A percentile compares a stretch with the other conserved stretches of the same genome.
These are phyloP conservation scores for Alternaria ethzedia DNA, from an alignment of 2,329 filamentous ascomycete species.

Conservation along the genomic window DNA sequence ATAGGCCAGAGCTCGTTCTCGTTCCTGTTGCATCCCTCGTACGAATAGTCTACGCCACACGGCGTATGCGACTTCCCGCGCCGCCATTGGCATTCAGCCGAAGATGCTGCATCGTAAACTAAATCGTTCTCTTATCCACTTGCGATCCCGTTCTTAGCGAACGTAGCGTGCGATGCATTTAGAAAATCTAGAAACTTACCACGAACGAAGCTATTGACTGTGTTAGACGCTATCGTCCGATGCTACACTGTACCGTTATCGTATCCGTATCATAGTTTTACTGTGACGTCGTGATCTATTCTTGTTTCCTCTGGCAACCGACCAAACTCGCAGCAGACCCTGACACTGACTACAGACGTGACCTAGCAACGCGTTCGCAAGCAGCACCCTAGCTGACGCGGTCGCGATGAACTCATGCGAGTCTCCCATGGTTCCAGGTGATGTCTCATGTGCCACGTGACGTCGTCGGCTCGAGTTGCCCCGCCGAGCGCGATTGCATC, in stretches of 20 bases:
- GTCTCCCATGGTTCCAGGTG: neutral
- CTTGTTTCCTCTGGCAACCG: neutral
- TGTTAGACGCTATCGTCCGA: constrained; percentile 4
- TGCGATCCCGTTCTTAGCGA: constrained; percentile 3
- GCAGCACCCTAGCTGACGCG: neutral
- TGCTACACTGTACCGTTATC: neutral
- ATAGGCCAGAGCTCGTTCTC: neutral
- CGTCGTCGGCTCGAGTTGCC: constrained; percentile 17
- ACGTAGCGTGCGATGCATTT: neutral
- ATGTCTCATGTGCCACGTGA: constrained; percentile 14
- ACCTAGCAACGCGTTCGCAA: neutral
- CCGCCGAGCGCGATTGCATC: constrained; percentile 26
- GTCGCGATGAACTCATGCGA: neutral
- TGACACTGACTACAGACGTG: neutral
- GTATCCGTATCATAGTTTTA: neutral
- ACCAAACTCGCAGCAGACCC: neutral
- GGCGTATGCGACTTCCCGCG: neutral
- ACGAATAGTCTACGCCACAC: neutral
- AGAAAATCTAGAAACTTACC: neutral
- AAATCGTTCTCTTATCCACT: neutral
- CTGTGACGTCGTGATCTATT: constrained; percentile 9
- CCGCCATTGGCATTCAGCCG: neutral
- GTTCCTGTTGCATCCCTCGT: neutral
- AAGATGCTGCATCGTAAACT: neutral
- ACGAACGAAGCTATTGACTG: neutral